Evolutionary conservation across 352 stramenopile species (phyloP).

Genomic region (Phytopythium mirpurense): DNA sequence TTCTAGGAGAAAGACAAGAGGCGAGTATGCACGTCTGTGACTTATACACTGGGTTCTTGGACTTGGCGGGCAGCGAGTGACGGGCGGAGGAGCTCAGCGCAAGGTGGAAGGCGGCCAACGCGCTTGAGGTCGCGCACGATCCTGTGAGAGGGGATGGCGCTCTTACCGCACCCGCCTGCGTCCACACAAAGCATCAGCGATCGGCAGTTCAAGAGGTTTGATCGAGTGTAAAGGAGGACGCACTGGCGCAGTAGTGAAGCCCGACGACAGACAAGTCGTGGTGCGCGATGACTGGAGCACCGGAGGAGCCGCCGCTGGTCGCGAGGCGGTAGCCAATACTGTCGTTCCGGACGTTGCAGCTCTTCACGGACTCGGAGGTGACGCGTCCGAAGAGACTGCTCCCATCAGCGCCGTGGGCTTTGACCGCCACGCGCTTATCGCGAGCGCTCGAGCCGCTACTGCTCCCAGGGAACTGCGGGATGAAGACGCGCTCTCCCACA

Average conservation of each 20-base stretch:
- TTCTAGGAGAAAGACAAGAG: not conserved
- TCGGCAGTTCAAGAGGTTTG: not conserved
- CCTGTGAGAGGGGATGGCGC: constrained; percentile 23
- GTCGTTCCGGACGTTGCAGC: constrained; percentile 27
- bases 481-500: constrained; percentile 40
- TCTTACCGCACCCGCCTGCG: constrained; percentile 27
- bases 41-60: not conserved
- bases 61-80: not conserved
- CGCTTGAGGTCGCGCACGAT: constrained; percentile 25
- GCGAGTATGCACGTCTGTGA: not conserved
- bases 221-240: not conserved
- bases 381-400: constrained; percentile 17
- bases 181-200: not conserved
- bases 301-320: constrained; percentile 46
- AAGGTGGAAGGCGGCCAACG: constrained; percentile 14
- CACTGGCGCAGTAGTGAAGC: constrained; percentile 48
- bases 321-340: constrained; percentile 38
- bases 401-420: constrained; percentile 9
- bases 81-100: constrained; percentile 5
- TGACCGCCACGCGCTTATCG: constrained; percentile 49
- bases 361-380: constrained; percentile 14
- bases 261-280: constrained; percentile 34
- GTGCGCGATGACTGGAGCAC: constrained; percentile 36
- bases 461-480: constrained; percentile 40
- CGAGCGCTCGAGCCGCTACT: not conserved